phyloP scores from a whole-genome alignment of 805 yeast species.

The Starmerella cellae region DNA sequence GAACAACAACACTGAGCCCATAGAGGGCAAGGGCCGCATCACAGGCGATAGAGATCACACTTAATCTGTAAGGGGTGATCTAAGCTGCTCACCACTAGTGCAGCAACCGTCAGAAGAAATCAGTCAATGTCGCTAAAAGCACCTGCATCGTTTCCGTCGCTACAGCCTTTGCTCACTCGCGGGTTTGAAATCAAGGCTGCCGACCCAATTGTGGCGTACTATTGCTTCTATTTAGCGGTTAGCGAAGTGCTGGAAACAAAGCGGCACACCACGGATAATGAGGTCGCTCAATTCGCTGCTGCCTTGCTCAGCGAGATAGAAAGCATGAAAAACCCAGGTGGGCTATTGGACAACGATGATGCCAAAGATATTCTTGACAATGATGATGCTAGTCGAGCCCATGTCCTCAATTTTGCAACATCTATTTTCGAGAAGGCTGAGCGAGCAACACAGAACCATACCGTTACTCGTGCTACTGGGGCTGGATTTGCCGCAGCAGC shows the following conservation, averaged over 20 bases:
- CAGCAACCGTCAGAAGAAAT: too few species aligned
- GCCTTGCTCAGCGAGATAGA: conserved; percentile 62
- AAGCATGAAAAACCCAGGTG: conserved; percentile 32
- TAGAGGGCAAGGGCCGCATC: too few species aligned
- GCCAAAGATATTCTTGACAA: conserved; percentile 42
- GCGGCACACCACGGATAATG: conserved; percentile 44
- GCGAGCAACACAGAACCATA: conserved; percentile 35
- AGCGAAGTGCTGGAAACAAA: conserved; percentile 52
- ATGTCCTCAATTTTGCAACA: conserved; percentile 45
- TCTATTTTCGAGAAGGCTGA: conserved; percentile 44
- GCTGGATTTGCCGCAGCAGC: conserved; percentile 41
- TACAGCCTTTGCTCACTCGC: conserved; percentile 29
- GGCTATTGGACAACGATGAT: conserved; percentile 28
- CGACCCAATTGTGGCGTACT: conserved; percentile 62
- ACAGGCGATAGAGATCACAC: not conserved
- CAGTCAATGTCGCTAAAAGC: not conserved
- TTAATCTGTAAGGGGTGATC: too few species aligned
- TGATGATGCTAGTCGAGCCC: conserved; percentile 43
- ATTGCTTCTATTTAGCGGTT: conserved; percentile 57
- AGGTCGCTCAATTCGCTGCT: conserved; percentile 47
- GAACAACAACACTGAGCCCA: too few species aligned
- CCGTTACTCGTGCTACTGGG: conserved; percentile 36
- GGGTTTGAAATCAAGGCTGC: conserved; percentile 42
- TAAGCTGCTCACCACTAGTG: not conserved
- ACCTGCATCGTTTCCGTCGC: conserved; percentile 16